Percentiles rank a stretch among this genome's conserved stretches.
phyloP scores from a whole-genome alignment of 2,329 filamentous ascomycete species.

The Venturia carpophila region DNA sequence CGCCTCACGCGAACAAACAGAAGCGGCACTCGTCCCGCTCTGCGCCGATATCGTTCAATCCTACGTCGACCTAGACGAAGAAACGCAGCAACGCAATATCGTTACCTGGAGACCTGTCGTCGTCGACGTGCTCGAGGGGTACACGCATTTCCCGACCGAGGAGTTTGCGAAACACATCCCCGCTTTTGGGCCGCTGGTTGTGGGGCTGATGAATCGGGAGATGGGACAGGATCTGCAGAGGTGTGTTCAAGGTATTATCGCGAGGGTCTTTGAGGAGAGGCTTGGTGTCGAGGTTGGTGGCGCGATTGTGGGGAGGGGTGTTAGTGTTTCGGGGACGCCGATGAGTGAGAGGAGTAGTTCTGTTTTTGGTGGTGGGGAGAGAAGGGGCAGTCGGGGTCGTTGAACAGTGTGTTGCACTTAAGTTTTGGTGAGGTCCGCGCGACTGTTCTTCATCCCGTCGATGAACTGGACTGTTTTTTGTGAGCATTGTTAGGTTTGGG shows the following conservation, averaged over 20 bases:
- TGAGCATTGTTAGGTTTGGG: background rate
- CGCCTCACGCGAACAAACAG: constrained; percentile 72
- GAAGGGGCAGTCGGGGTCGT: constrained; percentile 16
- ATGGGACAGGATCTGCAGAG: constrained; percentile 68
- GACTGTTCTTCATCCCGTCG: background rate
- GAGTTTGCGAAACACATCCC: constrained; percentile 74
- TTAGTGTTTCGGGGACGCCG: constrained; percentile 4
- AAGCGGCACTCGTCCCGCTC: constrained; percentile 84
- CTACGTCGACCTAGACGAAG: constrained; percentile 82
- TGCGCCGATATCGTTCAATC: constrained; percentile 88
- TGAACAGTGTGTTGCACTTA: background rate
- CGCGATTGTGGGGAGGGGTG: background rate
- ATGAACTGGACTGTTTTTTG: background rate
- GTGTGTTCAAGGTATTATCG: constrained; percentile 68
- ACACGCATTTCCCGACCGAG: constrained; percentile 69
- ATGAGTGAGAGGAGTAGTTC: constrained; percentile 16
- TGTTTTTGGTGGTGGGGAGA: constrained; percentile 9
- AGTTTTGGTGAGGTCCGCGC: too few relatives aligned
- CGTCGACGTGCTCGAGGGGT: constrained; percentile 92
- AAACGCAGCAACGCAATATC: constrained; percentile 94
- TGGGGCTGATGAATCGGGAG: constrained; percentile 77
- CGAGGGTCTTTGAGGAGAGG: constrained; percentile 72
- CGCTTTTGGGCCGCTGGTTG: constrained; percentile 76
- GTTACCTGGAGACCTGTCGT: constrained; percentile 96
- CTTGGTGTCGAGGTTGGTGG: constrained; percentile 38